Evolutionary conservation across 2,329 filamentous ascomycete genomes (phyloP), one percentile per base, ranked within the genome.

Genomic region (Metarhizium humberi): DNA sequence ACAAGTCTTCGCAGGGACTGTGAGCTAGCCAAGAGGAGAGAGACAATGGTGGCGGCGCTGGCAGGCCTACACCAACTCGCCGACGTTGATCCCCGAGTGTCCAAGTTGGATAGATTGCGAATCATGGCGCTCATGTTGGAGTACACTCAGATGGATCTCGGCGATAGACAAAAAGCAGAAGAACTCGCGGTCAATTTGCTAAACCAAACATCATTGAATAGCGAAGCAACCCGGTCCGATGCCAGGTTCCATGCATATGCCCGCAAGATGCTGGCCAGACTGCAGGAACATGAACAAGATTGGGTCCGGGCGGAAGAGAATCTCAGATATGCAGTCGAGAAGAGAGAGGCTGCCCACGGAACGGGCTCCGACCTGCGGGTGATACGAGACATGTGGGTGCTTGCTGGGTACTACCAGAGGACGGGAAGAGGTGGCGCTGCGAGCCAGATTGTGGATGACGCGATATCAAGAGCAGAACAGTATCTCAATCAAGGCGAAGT

Each of bases 321-420:
- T 25, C 57, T 71, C 30, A 62, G 62, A 54, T 59, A 60, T 32
- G 69, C 69, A 8, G 63, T 71, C 16, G 58, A 57, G 45, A 71
- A 67, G 59, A 65, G 69, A 43, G 69, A 70, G 61, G 61, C 63
- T 7, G 69, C 69, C 2, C 69, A 71, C 49, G 69, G 69, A 25
- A 64, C 66, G 13, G 61, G 62, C 49, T 67, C 64, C 49, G 64
- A 71, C 50, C 48, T 71, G 58, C 66, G 69, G 32, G 69, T 71
- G 32, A 68, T 71, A 47, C 64, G 69, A 46, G 69, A 71, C 58
- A 68, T 71, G 66, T 71, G 69, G 69, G 69, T 71, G 58, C 64
- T 71, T 7, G 67, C 68, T 18, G 64, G 60, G 3, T 66, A 71
- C 55, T 69, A 66, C 47, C 60, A 68, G 50, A 64, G 63, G 52